Base-by-base conservation (phyloP, 805 yeast genomes). In the Candida taoyuanica region DNA sequence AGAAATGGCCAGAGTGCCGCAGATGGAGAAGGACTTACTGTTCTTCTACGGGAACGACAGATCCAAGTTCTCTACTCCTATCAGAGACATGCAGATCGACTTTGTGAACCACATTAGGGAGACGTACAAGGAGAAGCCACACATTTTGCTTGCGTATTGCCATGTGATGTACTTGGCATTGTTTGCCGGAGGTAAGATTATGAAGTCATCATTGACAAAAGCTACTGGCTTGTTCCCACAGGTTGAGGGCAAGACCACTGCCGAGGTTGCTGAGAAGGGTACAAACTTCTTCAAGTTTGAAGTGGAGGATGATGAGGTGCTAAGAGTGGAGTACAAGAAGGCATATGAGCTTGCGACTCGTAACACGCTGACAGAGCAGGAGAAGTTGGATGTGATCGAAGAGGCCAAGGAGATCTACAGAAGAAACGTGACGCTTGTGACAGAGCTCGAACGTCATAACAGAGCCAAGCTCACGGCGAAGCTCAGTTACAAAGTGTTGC, bases 81-180 rank as follows among this genome's bases (percentile, higher is more conserved):
- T 77, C 17, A 65, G 81, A 63, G 65, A 74, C 2, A 71, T 72
- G 44, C 87, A 85, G 59, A 74, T 76, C 30, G 76, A 64, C 26
- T 83, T 81, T 51, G 71, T 70, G 21, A 58, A 78, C 27, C 87
- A 81, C 55, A 82, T 85, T 39, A 62, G 66, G 27, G 56, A 62
- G 33, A 70, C 68, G 7, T 72, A 82, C 25, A 55, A 54, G 30
- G 78, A 72, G 31, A 79, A 81, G 53, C 95, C 95, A 7, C 75
- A 82, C 49, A 60, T 84, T 16, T 60, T 85, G 26, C 65, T 85
- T 33, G 93, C 95, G 5, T 85, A 85, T 59, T 76, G 86, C 65
- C 95, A 85, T 57, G 93, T 84, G 33, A 71, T 85, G 76, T 85
- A 85, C 61, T 64, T 85, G 54, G 95, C 93, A 0, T 70, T 85